A percentile compares a stretch with the other conserved stretches of the same genome.
phyloP scores from a whole-genome alignment of 331 rosid species.

The Erythrophleum ivorense region DNA sequence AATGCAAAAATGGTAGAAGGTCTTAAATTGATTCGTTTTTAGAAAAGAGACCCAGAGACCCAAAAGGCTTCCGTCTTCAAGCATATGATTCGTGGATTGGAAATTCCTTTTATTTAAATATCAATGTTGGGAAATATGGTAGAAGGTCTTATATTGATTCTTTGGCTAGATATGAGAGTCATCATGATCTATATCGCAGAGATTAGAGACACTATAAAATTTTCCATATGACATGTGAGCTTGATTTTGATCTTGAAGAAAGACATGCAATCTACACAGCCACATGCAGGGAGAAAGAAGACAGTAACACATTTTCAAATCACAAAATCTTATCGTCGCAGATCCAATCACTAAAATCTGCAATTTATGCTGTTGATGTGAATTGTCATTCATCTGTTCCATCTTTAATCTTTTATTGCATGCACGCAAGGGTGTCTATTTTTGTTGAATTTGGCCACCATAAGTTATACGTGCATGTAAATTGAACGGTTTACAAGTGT shows the following conservation, averaged over 20 bases:
- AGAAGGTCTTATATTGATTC: conserved; percentile 90
- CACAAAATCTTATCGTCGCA: conserved; percentile 80
- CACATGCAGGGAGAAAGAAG: conserved; percentile 78
- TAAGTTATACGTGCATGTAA: conserved; percentile 16
- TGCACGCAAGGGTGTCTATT: conserved; percentile 30
- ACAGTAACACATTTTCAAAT: conserved; percentile 52
- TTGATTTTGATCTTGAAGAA: conserved; percentile 95
- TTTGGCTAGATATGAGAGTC: conserved; percentile 83
- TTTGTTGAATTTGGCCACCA: conserved; percentile 22
- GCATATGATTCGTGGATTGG: conserved; percentile 94
- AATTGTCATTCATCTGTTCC: conserved; percentile 40
- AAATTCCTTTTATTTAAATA: conserved; percentile 77
- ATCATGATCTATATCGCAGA: conserved; percentile 95
- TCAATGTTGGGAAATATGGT: conserved; percentile 82
- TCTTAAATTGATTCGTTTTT: too few species aligned
- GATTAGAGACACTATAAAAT: conserved; percentile 94
- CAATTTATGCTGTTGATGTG: conserved; percentile 94
- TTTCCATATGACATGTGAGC: conserved; percentile 95
- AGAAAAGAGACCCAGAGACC: too few species aligned
- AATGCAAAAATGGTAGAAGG: conserved; percentile 61
- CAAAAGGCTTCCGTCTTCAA: conserved; percentile 53
- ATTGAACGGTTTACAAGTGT: not conserved
- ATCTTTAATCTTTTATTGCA: conserved; percentile 30
- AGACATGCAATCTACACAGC: conserved; percentile 84
- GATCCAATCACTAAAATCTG: conserved; percentile 90